phyloP scores from a whole-genome alignment of 108 stramenopile species.

The Asterionellopsis glacialis region DNA sequence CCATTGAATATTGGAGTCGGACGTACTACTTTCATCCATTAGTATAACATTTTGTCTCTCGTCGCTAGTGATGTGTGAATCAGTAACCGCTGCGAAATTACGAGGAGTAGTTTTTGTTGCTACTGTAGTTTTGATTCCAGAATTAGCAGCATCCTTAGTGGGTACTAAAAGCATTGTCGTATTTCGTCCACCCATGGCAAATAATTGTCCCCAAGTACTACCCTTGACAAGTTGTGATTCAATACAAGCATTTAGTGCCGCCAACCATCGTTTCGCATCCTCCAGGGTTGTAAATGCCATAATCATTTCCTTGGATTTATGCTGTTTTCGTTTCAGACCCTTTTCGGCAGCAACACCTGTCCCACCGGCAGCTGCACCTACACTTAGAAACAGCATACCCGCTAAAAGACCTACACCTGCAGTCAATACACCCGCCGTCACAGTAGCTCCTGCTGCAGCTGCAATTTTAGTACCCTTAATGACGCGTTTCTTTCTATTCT shows the following conservation, averaged over 20 bases:
- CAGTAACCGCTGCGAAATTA: neutral
- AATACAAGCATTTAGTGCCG: slow-evolving; percentile 44
- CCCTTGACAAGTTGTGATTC: slow-evolving; percentile 23
- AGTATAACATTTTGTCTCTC: slow-evolving; percentile 9
- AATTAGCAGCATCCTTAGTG: slow-evolving; percentile 7
- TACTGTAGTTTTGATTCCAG: neutral
- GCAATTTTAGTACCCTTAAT: slow-evolving; percentile 67
- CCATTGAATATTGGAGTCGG: slow-evolving; percentile 41
- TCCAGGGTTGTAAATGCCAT: slow-evolving; percentile 53
- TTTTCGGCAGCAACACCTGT: slow-evolving; percentile 63
- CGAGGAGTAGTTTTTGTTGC: slow-evolving; percentile 13
- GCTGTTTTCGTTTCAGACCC: slow-evolving; percentile 38
- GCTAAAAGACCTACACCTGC: slow-evolving; percentile 73
- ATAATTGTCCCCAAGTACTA: slow-evolving; percentile 46
- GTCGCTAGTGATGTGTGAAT: no score
- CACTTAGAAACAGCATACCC: slow-evolving; percentile 72
- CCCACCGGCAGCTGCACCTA: slow-evolving; percentile 75
- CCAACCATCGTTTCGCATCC: slow-evolving; percentile 52
- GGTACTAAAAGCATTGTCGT: slow-evolving; percentile 21
- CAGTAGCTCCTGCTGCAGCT: slow-evolving; percentile 65
- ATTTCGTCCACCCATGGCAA: slow-evolving; percentile 36
- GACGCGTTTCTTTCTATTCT: slow-evolving; percentile 33
- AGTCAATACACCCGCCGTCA: slow-evolving; percentile 70
- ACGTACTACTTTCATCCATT: slow-evolving; percentile 9
- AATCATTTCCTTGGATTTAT: slow-evolving; percentile 39